These are phyloP conservation scores for Cyberlindnera nakhonratchasimensis DNA, from an alignment of 805 yeast genomes.

Conservation along the genomic window DNA sequence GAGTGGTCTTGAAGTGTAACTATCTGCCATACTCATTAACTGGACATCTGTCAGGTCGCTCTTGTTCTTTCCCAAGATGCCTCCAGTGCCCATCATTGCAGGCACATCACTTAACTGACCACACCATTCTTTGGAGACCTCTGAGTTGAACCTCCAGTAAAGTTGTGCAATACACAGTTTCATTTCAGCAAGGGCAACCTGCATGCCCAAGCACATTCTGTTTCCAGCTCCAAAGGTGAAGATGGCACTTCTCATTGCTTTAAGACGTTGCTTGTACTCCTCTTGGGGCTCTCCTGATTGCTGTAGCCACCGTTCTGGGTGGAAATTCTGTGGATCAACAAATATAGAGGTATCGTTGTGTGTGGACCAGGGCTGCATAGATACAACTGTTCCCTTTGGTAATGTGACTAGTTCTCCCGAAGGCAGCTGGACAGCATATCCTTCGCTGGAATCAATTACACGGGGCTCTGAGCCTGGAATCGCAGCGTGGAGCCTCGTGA, in stretches of 20 bases:
- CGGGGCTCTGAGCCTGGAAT: conserved; percentile 77
- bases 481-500: conserved; percentile 59
- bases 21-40: conserved; percentile 54
- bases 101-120: conserved; percentile 25
- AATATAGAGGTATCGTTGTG: conserved; percentile 52
- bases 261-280: conserved; percentile 36
- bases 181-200: conserved; percentile 64
- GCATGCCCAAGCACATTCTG: conserved; percentile 72
- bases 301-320: conserved; percentile 63
- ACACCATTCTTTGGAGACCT: conserved; percentile 45
- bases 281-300: conserved; percentile 33
- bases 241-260: conserved; percentile 47
- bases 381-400: conserved; percentile 53
- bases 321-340: conserved; percentile 43
- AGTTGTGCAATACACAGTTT: conserved; percentile 52
- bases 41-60: conserved; percentile 36
- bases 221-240: conserved; percentile 73
- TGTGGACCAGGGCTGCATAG: conserved; percentile 64
- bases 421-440: conserved; percentile 17
- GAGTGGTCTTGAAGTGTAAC: conserved; percentile 50
- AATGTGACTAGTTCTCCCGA: conserved; percentile 29
- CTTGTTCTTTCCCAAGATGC: conserved; percentile 10
- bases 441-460: conserved; percentile 34
- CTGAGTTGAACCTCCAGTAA: conserved; percentile 45
- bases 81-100: conserved; percentile 26